Evolutionary conservation across 1,284 basidiomycete genomes (phyloP).

Genomic region (Ceratobasidium sp.): DNA sequence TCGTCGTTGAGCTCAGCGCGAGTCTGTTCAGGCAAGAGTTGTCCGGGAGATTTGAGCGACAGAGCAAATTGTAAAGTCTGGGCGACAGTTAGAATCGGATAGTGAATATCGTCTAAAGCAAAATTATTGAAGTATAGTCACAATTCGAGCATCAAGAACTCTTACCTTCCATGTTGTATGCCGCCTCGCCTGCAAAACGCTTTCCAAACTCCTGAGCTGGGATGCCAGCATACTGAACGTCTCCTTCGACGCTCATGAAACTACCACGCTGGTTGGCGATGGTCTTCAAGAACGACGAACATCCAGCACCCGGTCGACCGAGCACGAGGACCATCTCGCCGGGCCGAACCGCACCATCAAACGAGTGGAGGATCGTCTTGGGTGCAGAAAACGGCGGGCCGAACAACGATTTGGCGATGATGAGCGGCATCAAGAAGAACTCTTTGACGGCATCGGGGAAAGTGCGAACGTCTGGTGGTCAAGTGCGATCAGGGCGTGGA

Average conservation of each 20-base stretch:
- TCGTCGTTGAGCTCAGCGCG: slow-evolving; percentile 64
- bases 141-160: slow-evolving; percentile 50
- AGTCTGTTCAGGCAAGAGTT: slow-evolving; percentile 63
- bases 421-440: slow-evolving; percentile 70
- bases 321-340: slow-evolving; percentile 72
- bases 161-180: slow-evolving; percentile 64
- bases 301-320: slow-evolving; percentile 68
- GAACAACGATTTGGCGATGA: slow-evolving; percentile 50
- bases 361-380: slow-evolving; percentile 53
- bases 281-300: slow-evolving; percentile 69
- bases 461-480: slow-evolving; percentile 64
- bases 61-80: slow-evolving; percentile 70
- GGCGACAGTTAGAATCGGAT: slow-evolving; percentile 71
- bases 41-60: slow-evolving; percentile 66
- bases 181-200: slow-evolving; percentile 65
- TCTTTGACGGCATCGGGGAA: slow-evolving; percentile 70
- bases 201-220: slow-evolving; percentile 66
- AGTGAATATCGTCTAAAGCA: slow-evolving; percentile 66
- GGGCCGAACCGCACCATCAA: slow-evolving; percentile 59
- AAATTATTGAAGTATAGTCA: slow-evolving; percentile 30
- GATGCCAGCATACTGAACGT: slow-evolving; percentile 71
- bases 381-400: slow-evolving; percentile 29
- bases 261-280: slow-evolving; percentile 68
- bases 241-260: slow-evolving; percentile 62
- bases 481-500: slow-evolving; percentile 54